phyloP scores from a whole-genome alignment of 2,329 filamentous ascomycete species.

The Fusarium devonianum region DNA sequence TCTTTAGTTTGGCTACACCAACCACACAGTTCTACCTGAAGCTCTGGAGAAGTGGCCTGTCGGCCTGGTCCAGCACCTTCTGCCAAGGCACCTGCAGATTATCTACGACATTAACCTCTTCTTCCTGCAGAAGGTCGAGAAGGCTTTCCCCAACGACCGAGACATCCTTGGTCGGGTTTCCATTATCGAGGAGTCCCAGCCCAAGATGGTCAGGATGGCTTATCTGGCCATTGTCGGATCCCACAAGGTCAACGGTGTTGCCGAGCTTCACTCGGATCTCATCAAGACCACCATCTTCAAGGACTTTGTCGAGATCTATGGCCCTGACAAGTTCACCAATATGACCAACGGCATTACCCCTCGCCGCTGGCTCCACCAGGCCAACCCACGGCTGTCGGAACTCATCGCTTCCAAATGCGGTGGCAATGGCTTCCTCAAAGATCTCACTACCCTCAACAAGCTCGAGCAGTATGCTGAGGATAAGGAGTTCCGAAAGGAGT shows the following conservation, averaged over 20 bases:
- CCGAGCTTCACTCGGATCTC: constrained; percentile 94
- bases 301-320: constrained; percentile 95
- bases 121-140: constrained; percentile 92
- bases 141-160: constrained; percentile 85
- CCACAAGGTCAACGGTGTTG: constrained; percentile 99
- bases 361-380: constrained; percentile 94
- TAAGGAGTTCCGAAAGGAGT: constrained; percentile 89
- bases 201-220: constrained; percentile 99
- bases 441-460: constrained; percentile 85
- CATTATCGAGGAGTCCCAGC: constrained; percentile 95
- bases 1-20: constrained; percentile 89
- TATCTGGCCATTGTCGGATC: constrained; percentile 94
- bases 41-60: constrained; percentile 99
- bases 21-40: constrained; percentile 97
- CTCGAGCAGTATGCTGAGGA: constrained; percentile 86
- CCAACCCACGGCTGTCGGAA: constrained; percentile 90
- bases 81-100: constrained; percentile 93
- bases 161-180: constrained; percentile 89
- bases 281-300: constrained; percentile 99
- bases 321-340: constrained; percentile 97
- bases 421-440: constrained; percentile 84
- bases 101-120: constrained; percentile 98
- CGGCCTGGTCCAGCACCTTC: constrained; percentile 86
- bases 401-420: constrained; percentile 91
- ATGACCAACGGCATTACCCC: constrained; percentile 99